phyloP scores from a whole-genome alignment of 495 filamentous ascomycete species.

The Lasiosphaeriaceae sp. region DNA sequence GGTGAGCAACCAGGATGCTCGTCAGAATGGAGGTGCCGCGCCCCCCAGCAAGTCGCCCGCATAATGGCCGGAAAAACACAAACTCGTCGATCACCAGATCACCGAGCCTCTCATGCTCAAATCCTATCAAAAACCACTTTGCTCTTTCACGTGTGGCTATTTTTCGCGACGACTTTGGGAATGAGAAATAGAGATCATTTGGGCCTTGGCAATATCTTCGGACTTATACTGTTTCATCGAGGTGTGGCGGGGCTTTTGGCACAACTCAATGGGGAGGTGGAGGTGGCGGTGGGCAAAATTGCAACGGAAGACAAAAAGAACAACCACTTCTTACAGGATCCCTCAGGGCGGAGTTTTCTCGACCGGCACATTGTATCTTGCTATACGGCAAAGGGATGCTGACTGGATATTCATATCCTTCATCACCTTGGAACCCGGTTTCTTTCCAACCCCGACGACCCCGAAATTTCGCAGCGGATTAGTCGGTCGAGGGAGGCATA shows the following conservation, averaged over 20 bases:
- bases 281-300: conserved; percentile 27
- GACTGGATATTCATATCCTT: conserved; percentile 4
- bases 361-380: conserved; percentile 34
- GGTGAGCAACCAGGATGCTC: conserved; percentile 76
- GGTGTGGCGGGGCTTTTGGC: conserved; percentile 25
- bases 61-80: conserved; percentile 27
- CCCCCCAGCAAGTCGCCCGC: conserved; percentile 62
- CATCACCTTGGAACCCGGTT: conserved; percentile 9
- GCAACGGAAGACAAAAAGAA: conserved; percentile 44
- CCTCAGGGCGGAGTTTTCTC: conserved; percentile 35
- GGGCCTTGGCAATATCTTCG: conserved; percentile 37
- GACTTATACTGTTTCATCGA: conserved; percentile 34
- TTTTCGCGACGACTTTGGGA: conserved; percentile 22
- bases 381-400: conserved; percentile 11
- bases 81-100: conserved; percentile 7
- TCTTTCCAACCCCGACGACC: conserved; percentile 5
- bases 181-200: conserved; percentile 32
- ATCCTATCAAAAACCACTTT: conserved; percentile 11
- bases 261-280: conserved; percentile 23
- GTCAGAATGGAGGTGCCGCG: conserved; percentile 69
- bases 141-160: conserved; percentile 25
- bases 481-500: conserved; percentile 12
- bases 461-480: conserved; percentile 3
- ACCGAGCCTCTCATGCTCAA: conserved; percentile 12
- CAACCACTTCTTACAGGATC: conserved; percentile 29